Evolutionary conservation across 176 grass and related monocot genomes (phyloP), one percentile per base, ranked within the genome.

Genomic region (Bothriochloa decipiens): DNA sequence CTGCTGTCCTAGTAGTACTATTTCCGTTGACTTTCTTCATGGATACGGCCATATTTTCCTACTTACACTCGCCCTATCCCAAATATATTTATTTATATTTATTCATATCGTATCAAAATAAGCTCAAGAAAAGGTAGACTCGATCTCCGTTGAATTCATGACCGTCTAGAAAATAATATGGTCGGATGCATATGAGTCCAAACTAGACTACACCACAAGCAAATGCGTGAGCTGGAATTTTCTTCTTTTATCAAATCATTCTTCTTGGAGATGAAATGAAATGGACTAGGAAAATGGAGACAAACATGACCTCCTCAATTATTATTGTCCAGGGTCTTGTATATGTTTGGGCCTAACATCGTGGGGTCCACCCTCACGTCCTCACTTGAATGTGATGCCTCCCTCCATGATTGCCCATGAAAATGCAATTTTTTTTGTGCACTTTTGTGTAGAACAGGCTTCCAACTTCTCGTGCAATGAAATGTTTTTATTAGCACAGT

Each of bases 271-370:
- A 65, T 45, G 70, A 82, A 52, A 65, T 3, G 25, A 82, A 50
- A 65, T 3, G 18, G 37, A 37, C 10, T 33, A 29, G 26, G 32
- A 17, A 53, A 82, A 76, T 50, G 8, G 42, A 39, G 78, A 82
- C 67, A 90, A 79, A 62, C 74, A 41, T 86, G 60, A n/a, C 28
- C 68, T 83, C 74, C 74, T 83, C 88, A 74, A 83, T 86, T 86
- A 82, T 78, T 84, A 58, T 72, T 78, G 28, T 47, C 47, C 79
- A 79, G 74, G 26, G 75, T 58, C 28, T 79, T 74, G 40, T 73
- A 78, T 73, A 78, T 79, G 79, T 86, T 74, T 83, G 46, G 78
- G 27, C 84, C 79, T 83, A 74, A 83, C 84, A 79, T 40, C 66
- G 60, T 74, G 84, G 84, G 74, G 22, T 23, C 88, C 79, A 83